Evolutionary conservation across 2,329 filamentous ascomycete species (phyloP), one percentile per base, ranked within the genome.

Genomic region (Trichoderma atrobrunneum): DNA sequence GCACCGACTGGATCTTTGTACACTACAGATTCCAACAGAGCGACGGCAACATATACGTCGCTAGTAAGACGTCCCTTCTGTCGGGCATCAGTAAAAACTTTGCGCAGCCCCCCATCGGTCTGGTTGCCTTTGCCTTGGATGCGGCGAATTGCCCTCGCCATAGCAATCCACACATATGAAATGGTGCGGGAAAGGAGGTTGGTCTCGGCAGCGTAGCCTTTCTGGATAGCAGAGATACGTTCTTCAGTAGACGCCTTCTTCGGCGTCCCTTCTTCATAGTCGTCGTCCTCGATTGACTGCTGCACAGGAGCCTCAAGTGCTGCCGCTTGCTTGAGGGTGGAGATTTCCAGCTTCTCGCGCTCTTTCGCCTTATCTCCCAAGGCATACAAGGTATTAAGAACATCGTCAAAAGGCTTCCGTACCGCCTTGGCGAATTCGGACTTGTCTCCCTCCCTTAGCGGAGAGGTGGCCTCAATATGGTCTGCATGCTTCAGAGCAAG

Each of bases 41-140:
- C 96, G 76, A 94, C 94, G 1, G 94, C 94, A 69, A 98, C 93
- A 79, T 99, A 99, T 7, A 98, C 93, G 79, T 98, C 96, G 77
- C 94, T 97, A 8, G 94, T 96, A 60, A 99, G 88, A 68, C 94
- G 92, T 21, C 96, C 97, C 75, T 91, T 91, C 77, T 93, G 92
- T 39, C 96, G 90, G 62, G 96, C 95, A 80, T 98, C 94, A 2
- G 90, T 91, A 78, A 99, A 98, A 14, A 98, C 90, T 76, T 94
- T 92, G 73, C 96, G 90, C 76, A 97, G 92, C 3, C 96, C 96
- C 8, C 96, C 96, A 51, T 85, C 85, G 2, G 85, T 82, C 30
- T 86, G 83, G 21, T 81, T 85, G 76, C 91, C 91, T 74, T 95
- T 94, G 74, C 96, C 97, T 81, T 98, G 95, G 18, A 98, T 91